Evolutionary conservation across 768 basidiomycete species (phyloP), one percentile per base, ranked within the genome.

Genomic region (Suillus brevipes): DNA sequence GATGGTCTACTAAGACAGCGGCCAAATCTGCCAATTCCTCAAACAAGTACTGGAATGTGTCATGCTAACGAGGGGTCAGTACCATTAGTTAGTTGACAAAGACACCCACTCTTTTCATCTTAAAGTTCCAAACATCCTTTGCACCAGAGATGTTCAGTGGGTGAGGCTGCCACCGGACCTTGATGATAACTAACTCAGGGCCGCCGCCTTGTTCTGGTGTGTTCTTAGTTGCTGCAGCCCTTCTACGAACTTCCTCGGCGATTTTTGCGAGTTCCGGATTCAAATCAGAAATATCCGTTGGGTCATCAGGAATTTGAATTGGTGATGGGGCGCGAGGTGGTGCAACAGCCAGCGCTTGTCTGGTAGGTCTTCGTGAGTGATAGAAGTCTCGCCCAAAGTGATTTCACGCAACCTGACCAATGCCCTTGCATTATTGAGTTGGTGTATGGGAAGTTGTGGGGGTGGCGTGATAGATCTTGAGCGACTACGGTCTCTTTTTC

Each of bases 381-480:
- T 31, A n/a, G 25, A 6, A 38, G 43, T 6, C 53, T 34, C 23
- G 36, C 18, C 43, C 43, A 37, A 23, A 52, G 14, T 50, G 69
- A 16, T 43, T 53, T 34, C 7, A 31, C 66, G 79, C 62, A 70
- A 92, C 92, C 87, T 82, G 58, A 92, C 84, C 20, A 90, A 75
- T 42, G 83, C 78, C 47, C 82, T 83, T 16, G 89, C 87, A 62
- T 81, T 81, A 68, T 85, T 81, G 1, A 88, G 78, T 63, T 87
- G 83, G 37, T 85, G 78, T 12, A 75, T 71, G 3, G 89, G 78
- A 16, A 92, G 74, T 42, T 79, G 80, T 0, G 91, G 92, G 6
- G 91, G 91, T 2, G 92, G 91, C 0, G 91, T 94, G 45, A 93
- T 83, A 4, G 91, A 94, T 28, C 81, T 78, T 37, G 90, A 92